These are phyloP conservation scores for Hypoxylon fragiforme DNA, from an alignment of 495 filamentous ascomycete genomes.

Conservation along the genomic window DNA sequence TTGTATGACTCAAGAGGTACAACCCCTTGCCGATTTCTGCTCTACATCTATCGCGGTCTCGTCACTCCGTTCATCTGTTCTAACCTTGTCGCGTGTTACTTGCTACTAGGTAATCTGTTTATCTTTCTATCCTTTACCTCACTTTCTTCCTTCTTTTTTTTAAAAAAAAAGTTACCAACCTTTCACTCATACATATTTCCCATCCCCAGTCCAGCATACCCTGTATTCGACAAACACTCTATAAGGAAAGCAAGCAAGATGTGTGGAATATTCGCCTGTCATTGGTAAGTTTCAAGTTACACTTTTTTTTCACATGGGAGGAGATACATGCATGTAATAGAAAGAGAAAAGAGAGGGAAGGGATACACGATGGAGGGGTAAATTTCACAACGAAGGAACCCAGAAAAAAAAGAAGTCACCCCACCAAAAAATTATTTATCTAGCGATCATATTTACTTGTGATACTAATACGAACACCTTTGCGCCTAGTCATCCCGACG, in stretches of 20 bases:
- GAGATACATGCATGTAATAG: too few relatives aligned
- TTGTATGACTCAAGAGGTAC: slow-evolving; percentile 23
- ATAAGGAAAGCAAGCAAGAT: slow-evolving; percentile 49
- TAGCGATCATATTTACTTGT: slow-evolving; percentile 25
- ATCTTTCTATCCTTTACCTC: too few relatives aligned
- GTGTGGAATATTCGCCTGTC: slow-evolving; percentile 93
- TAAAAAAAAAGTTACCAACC: neutral
- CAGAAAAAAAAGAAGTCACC: too few relatives aligned
- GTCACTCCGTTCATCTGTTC: neutral
- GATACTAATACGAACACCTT: slow-evolving; percentile 18
- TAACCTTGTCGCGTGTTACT: slow-evolving; percentile 18
- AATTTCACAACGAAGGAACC: slow-evolving; percentile 7
- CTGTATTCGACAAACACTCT: too few relatives aligned
- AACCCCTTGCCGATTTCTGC: slow-evolving; percentile 5
- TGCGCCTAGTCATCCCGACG: slow-evolving; percentile 81
- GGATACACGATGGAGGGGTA: slow-evolving; percentile 45
- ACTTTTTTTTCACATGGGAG: slow-evolving; percentile 14
- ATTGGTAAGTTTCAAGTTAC: slow-evolving; percentile 63
- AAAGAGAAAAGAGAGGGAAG: too few relatives aligned
- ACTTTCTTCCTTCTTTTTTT: slow-evolving; percentile 1
- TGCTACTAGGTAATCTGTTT: too few relatives aligned
- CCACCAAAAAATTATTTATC: slow-evolving; percentile 30
- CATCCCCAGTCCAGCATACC: neutral
- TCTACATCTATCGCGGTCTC: neutral
- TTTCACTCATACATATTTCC: slow-evolving; percentile 5